phyloP scores from a whole-genome alignment of 176 grass and related monocot species.

The Rhynchospora pubera region DNA sequence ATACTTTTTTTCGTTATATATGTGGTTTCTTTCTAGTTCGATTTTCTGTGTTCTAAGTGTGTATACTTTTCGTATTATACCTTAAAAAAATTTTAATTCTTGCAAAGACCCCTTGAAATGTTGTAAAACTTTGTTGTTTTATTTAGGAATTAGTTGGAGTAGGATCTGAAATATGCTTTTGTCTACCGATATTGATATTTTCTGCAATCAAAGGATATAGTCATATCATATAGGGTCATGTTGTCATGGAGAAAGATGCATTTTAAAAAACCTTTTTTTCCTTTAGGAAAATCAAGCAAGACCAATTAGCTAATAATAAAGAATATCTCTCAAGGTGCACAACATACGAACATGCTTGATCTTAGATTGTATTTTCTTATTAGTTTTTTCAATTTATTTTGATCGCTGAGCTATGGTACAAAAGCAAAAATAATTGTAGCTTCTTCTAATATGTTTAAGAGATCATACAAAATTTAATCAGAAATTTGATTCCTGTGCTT shows the following conservation, averaged over 20 bases:
- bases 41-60: too few species aligned
- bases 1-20: too few species aligned
- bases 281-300: neutral
- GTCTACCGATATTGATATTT: neutral
- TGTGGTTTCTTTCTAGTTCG: too few species aligned
- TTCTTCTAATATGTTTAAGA: neutral
- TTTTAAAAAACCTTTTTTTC: neutral
- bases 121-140: neutral
- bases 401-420: too few species aligned
- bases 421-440: too few species aligned
- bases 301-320: neutral
- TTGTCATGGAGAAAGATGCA: neutral
- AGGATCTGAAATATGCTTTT: neutral
- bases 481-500: neutral
- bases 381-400: neutral
- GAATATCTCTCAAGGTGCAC: neutral
- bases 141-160: neutral
- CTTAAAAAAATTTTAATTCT: neutral
- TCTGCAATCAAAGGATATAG: neutral
- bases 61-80: neutral
- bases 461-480: neutral
- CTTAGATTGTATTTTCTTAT: neutral
- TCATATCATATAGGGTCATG: neutral
- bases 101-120: neutral
- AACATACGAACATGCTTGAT: neutral